Evolutionary conservation across 2,329 filamentous ascomycete genomes (phyloP), one percentile per base, ranked within the genome.

Genomic region (Bertia moriformis): DNA sequence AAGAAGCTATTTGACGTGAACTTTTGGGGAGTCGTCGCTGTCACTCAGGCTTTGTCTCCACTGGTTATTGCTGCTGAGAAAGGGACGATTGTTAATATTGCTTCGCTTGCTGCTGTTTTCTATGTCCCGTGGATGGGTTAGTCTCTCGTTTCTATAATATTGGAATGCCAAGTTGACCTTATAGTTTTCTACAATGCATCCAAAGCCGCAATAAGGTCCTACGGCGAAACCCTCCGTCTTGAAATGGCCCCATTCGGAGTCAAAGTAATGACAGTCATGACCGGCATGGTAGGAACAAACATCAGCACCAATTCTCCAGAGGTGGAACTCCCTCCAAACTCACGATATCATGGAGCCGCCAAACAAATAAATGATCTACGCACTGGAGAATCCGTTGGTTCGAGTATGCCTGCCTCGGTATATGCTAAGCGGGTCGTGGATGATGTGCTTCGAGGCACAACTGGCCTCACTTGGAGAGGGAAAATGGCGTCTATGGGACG

Each of bases 1-100:
- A 58, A 53, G 38, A 42, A 39, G 14, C 20, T 63, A 3, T 65
- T 57, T 41, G 59, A 66, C 12, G 47, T 60, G 14, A 67, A 68
- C 43, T 48, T 62, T 17, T 65, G 55, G 52, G 55, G 55, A 2
- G 29, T 51, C 1, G 35, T 66, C 4, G 42, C 46, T 4, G 49
- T 60, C 5, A 54, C 54, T 2, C 56, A 66, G 27, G 52, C 53
- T 0, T 66, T 66, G 42, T 30, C 44, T 5, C 48, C 49, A 18
- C 41, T 54, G 32, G 37, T 51, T 5, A 49, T 59, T 18, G 43
- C 47, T n/a, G 45, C 49, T 7, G n/a, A n/a, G n/a, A 44, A 46
- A 38, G 51, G 52, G 2, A 41, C 49, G 1, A 41, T 57, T 7
- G 42, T 49, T 13, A 54, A 52, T 20, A 45, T 48, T 14, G 40